Evolutionary conservation across 192 early-diverging fungal species (phyloP).

Genomic region (Kickxella alabastrina): DNA sequence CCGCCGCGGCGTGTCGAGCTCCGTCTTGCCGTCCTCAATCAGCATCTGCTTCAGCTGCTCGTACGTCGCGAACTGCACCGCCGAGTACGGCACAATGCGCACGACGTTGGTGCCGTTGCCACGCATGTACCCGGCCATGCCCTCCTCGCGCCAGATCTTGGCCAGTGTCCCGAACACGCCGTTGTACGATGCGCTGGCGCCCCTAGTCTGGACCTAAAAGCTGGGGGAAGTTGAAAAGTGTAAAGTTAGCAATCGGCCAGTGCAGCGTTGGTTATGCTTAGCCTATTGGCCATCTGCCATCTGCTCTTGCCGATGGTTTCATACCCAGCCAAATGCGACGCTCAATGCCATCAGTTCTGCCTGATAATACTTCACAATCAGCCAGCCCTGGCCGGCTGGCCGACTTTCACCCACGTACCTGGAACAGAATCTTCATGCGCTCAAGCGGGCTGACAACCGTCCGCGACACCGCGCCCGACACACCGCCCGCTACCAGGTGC

Average conservation of each 20-base stretch:
- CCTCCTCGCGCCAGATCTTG: slow-evolving; percentile 78
- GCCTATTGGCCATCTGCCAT: too few species aligned
- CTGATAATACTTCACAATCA: not conserved
- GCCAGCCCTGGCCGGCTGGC: not conserved
- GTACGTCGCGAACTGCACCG: slow-evolving; percentile 78
- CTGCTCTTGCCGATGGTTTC: too few species aligned
- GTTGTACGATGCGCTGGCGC: slow-evolving; percentile 59
- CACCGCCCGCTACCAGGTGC: slow-evolving; percentile 71
- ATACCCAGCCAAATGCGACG: too few species aligned
- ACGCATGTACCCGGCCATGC: slow-evolving; percentile 66
- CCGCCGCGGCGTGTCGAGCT: slow-evolving; percentile 68
- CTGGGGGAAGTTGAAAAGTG: not conserved
- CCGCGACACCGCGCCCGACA: slow-evolving; percentile 72
- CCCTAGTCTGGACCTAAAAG: slow-evolving; percentile 52
- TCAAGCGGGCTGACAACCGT: slow-evolving; percentile 79
- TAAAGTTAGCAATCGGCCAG: too few species aligned
- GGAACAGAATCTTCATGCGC: slow-evolving; percentile 83
- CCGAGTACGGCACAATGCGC: slow-evolving; percentile 78
- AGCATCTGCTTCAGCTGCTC: slow-evolving; percentile 72
- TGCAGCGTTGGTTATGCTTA: too few species aligned
- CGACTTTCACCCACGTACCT: slow-evolving; percentile 47
- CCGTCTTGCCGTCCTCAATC: slow-evolving; percentile 63
- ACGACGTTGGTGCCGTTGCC: slow-evolving; percentile 84
- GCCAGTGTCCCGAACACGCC: slow-evolving; percentile 67
- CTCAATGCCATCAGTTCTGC: too few species aligned